Conservation (phyloP, 1,284 basidiomycete species). For the Cryptococcus hybrid region DNA sequence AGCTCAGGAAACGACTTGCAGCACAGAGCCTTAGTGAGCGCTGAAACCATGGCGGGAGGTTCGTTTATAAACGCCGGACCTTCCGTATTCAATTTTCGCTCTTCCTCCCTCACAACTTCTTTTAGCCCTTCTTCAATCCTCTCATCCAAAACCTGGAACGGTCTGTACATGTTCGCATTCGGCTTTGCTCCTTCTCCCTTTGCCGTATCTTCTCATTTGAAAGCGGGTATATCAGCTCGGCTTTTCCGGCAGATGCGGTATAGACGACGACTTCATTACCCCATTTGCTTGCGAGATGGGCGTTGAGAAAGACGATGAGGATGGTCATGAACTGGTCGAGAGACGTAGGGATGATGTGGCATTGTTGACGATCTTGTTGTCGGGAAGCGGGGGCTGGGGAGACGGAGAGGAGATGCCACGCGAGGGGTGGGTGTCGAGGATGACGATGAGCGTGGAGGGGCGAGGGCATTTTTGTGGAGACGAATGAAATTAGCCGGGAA, state of each 20-base stretch:
- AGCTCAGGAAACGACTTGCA: conserved; percentile 84
- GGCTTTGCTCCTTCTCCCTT: conserved; percentile 55
- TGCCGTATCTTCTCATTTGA: conserved; percentile 54
- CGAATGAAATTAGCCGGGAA: not conserved
- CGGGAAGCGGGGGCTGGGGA: conserved; percentile 8
- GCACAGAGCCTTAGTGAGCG: conserved; percentile 83
- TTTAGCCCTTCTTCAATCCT: conserved; percentile 67
- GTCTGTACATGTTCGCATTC: conserved; percentile 71
- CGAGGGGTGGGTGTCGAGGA: conserved; percentile 75
- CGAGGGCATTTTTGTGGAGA: conserved; percentile 21
- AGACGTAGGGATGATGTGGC: conserved; percentile 54
- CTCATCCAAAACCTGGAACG: conserved; percentile 62
- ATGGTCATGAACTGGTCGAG: conserved; percentile 71
- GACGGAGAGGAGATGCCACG: conserved; percentile 66
- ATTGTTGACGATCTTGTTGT: conserved; percentile 21
- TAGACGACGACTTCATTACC: conserved; percentile 92
- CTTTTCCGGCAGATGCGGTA: conserved; percentile 76
- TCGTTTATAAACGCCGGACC: conserved; percentile 55
- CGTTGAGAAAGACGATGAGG: conserved; percentile 85
- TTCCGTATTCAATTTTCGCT: conserved; percentile 60
- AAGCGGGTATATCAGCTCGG: conserved; percentile 17
- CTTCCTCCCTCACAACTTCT: conserved; percentile 61
- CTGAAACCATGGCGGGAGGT: conserved; percentile 74
- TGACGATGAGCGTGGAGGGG: conserved; percentile 71
- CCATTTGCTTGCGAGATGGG: conserved; percentile 84